These are phyloP conservation scores for Pseudoperonospora humuli DNA, from an alignment of 352 stramenopile species.

Conservation along the genomic window DNA sequence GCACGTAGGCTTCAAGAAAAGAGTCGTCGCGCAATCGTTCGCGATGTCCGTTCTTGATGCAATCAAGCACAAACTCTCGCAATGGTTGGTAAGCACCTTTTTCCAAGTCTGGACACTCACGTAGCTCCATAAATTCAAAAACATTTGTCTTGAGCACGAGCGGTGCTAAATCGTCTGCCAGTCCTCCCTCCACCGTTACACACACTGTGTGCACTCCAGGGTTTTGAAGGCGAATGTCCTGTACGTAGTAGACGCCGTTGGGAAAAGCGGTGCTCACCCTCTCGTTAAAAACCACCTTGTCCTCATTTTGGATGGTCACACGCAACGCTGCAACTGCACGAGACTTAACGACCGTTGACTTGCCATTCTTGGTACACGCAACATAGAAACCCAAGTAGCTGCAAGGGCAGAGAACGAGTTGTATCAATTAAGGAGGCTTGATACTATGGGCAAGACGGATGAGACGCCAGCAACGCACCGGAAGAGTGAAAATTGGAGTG, in stretches of 20 bases:
- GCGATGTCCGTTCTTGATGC: conserved; percentile 31
- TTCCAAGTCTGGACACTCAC: conserved; percentile 47
- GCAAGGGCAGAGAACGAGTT: background rate
- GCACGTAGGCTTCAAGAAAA: conserved; percentile 47
- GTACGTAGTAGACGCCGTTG: conserved; percentile 78
- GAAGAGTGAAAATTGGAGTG: conserved; percentile 71
- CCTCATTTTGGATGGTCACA: conserved; percentile 71
- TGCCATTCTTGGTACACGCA: conserved; percentile 47
- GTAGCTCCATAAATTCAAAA: conserved; percentile 76
- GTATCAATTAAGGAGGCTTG: background rate
- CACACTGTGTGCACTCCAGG: conserved; percentile 54
- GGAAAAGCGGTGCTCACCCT: conserved; percentile 46
- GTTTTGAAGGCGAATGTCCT: conserved; percentile 58
- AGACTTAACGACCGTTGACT: conserved; percentile 52
- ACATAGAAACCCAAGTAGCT: conserved; percentile 78
- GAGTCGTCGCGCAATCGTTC: conserved; percentile 49
- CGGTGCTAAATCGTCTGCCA: conserved; percentile 40
- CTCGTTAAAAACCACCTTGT: conserved; percentile 66
- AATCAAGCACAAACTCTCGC: conserved; percentile 44
- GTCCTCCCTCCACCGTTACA: conserved; percentile 43
- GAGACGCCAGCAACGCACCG: conserved; percentile 25
- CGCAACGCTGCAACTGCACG: conserved; percentile 40
- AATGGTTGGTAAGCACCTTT: conserved; percentile 49
- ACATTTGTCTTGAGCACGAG: conserved; percentile 64
- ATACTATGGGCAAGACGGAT: background rate